Conservation (phyloP, 176 grass and related monocot species). For the Poa pratensis region DNA sequence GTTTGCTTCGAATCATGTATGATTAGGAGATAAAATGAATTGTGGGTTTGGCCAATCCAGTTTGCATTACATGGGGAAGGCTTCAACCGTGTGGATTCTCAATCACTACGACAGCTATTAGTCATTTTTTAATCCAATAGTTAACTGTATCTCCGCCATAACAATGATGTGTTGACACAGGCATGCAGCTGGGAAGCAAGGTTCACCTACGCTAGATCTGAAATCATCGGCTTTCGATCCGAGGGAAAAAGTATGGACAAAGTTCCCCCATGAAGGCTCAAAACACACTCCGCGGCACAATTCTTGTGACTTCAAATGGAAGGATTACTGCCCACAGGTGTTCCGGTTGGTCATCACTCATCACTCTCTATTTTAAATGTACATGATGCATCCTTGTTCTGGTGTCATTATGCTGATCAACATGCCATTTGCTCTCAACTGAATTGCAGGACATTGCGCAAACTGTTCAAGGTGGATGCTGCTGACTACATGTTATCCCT, state of each 20-base stretch:
- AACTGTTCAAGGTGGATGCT: conserved; percentile 94
- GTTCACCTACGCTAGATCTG: conserved; percentile 65
- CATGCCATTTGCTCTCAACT: conserved; percentile 34
- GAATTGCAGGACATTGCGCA: conserved; percentile 78
- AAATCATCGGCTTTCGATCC: conserved; percentile 94
- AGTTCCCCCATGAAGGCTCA: conserved; percentile 93
- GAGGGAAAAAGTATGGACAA: conserved; percentile 96
- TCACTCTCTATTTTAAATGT: conserved; percentile 22
- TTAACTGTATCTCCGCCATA: conserved; percentile 10
- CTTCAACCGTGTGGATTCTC: neutral
- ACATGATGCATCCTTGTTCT: conserved; percentile 24
- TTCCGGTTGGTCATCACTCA: conserved; percentile 76
- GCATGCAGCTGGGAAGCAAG: conserved; percentile 94
- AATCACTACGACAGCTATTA: neutral
- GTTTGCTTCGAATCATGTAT: neutral
- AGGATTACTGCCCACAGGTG: conserved; percentile 95
- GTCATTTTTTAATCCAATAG: neutral
- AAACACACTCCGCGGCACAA: conserved; percentile 91
- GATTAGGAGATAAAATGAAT: neutral
- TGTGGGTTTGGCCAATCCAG: conserved; percentile 24
- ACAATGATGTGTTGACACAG: conserved; percentile 53
- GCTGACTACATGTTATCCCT: conserved; percentile 98
- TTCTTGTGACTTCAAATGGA: conserved; percentile 98
- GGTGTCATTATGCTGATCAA: conserved; percentile 34
- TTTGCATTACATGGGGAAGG: neutral